Percentiles rank a stretch among this genome's conserved stretches.
phyloP scores from a whole-genome alignment of 805 yeast genomes.

The Hyphopichia homilentoma region DNA sequence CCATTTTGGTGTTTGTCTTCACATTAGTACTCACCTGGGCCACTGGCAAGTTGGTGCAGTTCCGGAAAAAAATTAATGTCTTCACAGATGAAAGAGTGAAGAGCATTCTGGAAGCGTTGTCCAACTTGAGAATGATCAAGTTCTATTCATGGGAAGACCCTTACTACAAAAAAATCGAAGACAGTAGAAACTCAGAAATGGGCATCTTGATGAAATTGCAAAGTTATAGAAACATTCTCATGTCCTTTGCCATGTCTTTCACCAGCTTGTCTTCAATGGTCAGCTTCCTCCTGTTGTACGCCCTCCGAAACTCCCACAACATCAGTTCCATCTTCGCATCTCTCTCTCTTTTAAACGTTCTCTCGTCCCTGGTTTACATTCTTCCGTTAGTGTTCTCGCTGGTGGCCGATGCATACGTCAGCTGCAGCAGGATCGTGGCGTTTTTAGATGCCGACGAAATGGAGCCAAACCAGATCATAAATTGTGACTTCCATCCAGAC shows the following conservation, averaged over 20 bases:
- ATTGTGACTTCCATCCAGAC: no score
- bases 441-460: constrained; percentile 7
- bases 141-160: constrained; percentile 17
- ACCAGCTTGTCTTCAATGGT: constrained; percentile 13
- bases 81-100: constrained; percentile 13
- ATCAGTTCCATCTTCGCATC: constrained; percentile 14
- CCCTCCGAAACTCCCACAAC: constrained; percentile 5
- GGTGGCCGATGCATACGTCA: constrained; percentile 11
- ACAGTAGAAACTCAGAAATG: constrained; percentile 10
- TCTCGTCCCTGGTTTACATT: constrained; percentile 7
- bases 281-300: constrained; percentile 13
- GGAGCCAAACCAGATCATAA: no score
- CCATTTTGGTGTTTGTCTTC: constrained; percentile 10
- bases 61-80: constrained; percentile 7
- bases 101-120: constrained; percentile 11
- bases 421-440: constrained; percentile 6
- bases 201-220: constrained; percentile 9
- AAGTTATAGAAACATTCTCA: constrained; percentile 8
- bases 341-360: constrained; percentile 12
- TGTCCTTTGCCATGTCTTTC: constrained; percentile 9
- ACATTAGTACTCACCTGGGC: constrained; percentile 5
- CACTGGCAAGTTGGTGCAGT: constrained; percentile 6
- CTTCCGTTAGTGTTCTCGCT: constrained; percentile 11
- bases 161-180: constrained; percentile 8
- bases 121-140: constrained; percentile 16